phyloP scores from a whole-genome alignment of 495 filamentous ascomycete genomes.

The Aspergillus coremiiformis region DNA sequence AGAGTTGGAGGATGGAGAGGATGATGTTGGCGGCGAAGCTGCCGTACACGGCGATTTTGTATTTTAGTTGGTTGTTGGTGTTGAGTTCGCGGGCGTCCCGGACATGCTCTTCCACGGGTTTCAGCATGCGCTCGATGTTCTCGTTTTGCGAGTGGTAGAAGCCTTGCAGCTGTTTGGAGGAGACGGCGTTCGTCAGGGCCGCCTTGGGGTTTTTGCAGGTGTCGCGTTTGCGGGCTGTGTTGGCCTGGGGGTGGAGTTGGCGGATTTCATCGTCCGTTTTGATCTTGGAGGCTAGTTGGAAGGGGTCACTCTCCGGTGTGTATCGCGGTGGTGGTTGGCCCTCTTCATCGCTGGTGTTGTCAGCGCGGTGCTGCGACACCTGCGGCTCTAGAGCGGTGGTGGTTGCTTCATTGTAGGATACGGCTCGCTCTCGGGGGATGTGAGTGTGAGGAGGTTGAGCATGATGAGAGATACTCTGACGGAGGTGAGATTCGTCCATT shows the following conservation, averaged over 20 bases:
- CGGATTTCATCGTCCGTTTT: slow-evolving; percentile 75
- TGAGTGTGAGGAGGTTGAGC: slow-evolving; percentile 8
- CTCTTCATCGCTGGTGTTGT: slow-evolving; percentile 53
- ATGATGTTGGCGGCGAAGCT: slow-evolving; percentile 79
- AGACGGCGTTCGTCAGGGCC: slow-evolving; percentile 28
- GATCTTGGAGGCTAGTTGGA: slow-evolving; percentile 66
- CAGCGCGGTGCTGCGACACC: slow-evolving; percentile 20
- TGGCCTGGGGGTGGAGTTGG: slow-evolving; percentile 60
- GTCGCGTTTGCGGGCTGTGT: slow-evolving; percentile 71
- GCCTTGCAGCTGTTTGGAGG: slow-evolving; percentile 60
- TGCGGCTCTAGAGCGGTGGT: slow-evolving; percentile 31
- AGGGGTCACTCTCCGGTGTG: slow-evolving; percentile 65
- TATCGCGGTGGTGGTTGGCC: slow-evolving; percentile 53
- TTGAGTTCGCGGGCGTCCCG: slow-evolving; percentile 72
- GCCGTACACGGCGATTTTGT: slow-evolving; percentile 84
- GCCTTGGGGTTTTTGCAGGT: slow-evolving; percentile 28
- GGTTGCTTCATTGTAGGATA: slow-evolving; percentile 25
- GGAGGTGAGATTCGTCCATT: slow-evolving; percentile 35
- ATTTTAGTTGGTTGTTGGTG: slow-evolving; percentile 72
- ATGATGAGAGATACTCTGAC: slow-evolving; percentile 34
- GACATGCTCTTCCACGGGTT: slow-evolving; percentile 86
- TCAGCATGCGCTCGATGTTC: slow-evolving; percentile 84
- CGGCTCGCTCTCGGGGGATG: slow-evolving; percentile 13
- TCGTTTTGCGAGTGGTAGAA: slow-evolving; percentile 94
- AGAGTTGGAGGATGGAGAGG: slow-evolving; percentile 74